Evolutionary conservation across 2,329 filamentous ascomycete genomes (phyloP).

Genomic region (Zymoseptoria pseudotritici): DNA sequence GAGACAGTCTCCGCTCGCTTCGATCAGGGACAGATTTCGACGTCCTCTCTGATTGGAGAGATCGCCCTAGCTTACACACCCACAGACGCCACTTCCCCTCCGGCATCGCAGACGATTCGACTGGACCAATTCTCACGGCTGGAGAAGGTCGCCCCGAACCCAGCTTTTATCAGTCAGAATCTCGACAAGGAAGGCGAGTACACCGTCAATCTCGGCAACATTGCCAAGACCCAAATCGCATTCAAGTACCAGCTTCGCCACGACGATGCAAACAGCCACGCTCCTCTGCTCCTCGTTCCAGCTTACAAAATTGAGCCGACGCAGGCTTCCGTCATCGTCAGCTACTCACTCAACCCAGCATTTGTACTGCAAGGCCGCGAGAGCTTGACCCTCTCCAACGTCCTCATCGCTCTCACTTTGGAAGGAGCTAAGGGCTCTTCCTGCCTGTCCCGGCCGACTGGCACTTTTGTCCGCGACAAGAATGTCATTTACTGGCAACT

Average conservation of each 20-base stretch:
- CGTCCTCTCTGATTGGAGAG: slow-evolving; percentile 73
- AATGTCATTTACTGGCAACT: slow-evolving; percentile 74
- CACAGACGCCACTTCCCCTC: slow-evolving; percentile 36
- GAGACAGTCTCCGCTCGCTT: slow-evolving; percentile 86
- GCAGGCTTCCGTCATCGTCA: slow-evolving; percentile 78
- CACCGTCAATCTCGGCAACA: slow-evolving; percentile 62
- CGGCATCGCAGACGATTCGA: slow-evolving; percentile 58
- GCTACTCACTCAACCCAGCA: slow-evolving; percentile 74
- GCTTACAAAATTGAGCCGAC: slow-evolving; percentile 77
- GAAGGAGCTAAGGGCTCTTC: slow-evolving; percentile 56
- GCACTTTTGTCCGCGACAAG: slow-evolving; percentile 72
- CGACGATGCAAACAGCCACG: slow-evolving; percentile 51
- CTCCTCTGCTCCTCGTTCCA: slow-evolving; percentile 66
- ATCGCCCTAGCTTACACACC: slow-evolving; percentile 78
- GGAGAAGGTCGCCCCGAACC: slow-evolving; percentile 89
- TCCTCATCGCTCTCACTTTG: slow-evolving; percentile 65
- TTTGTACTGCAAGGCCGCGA: slow-evolving; percentile 43
- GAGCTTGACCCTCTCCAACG: slow-evolving; percentile 60
- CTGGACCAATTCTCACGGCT: slow-evolving; percentile 83
- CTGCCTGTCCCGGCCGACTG: slow-evolving; percentile 70
- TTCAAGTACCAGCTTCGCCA: slow-evolving; percentile 90
- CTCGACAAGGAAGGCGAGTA: slow-evolving; percentile 70
- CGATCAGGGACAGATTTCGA: slow-evolving; percentile 63
- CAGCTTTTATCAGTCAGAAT: slow-evolving; percentile 73
- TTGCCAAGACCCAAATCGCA: slow-evolving; percentile 63